A percentile compares a stretch with the other conserved stretches of the same genome.
Conservation (phyloP, 441 rosid genomes). For the Populus hybrid region DNA sequence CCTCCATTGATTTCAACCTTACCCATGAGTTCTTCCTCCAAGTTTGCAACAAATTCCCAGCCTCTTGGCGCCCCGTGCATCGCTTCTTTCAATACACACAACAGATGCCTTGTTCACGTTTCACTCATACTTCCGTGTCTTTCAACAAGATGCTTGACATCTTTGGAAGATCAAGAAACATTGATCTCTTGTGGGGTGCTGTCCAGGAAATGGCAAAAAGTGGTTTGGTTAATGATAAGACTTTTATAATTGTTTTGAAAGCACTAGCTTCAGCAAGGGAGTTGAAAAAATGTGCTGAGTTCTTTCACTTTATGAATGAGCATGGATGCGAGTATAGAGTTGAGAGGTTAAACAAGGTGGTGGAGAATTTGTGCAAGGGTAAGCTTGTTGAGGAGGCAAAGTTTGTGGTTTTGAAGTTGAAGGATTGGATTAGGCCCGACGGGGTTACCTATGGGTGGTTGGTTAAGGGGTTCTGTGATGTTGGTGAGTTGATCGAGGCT, state of each 20-base stretch:
- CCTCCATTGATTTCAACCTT: conserved; percentile 35
- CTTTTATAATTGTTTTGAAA: conserved; percentile 51
- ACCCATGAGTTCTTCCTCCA: conserved; percentile 82
- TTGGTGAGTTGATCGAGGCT: conserved; percentile 67
- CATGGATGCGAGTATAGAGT: conserved; percentile 45
- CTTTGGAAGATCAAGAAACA: conserved; percentile 62
- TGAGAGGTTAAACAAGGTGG: conserved; percentile 48
- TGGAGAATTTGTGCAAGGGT: conserved; percentile 48
- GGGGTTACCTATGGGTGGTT: conserved; percentile 57
- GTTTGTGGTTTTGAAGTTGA: conserved; percentile 51
- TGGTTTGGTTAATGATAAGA: conserved; percentile 56
- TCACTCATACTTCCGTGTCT: conserved; percentile 49
- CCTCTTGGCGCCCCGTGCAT: conserved; percentile 80
- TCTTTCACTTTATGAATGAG: conserved; percentile 59
- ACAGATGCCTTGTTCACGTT: conserved; percentile 31
- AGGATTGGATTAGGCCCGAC: conserved; percentile 45
- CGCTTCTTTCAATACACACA: conserved; percentile 60
- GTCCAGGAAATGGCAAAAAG: conserved; percentile 42
- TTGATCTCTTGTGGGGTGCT: conserved; percentile 64
- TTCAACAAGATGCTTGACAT: conserved; percentile 64
- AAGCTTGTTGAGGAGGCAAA: conserved; percentile 69
- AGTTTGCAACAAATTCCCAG: conserved; percentile 78
- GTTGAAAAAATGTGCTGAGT: conserved; percentile 59
- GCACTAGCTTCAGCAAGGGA: conserved; percentile 61
- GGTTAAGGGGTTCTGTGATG: conserved; percentile 59